phyloP scores from a whole-genome alignment of 116 monocot species.

The Iris pallida region DNA sequence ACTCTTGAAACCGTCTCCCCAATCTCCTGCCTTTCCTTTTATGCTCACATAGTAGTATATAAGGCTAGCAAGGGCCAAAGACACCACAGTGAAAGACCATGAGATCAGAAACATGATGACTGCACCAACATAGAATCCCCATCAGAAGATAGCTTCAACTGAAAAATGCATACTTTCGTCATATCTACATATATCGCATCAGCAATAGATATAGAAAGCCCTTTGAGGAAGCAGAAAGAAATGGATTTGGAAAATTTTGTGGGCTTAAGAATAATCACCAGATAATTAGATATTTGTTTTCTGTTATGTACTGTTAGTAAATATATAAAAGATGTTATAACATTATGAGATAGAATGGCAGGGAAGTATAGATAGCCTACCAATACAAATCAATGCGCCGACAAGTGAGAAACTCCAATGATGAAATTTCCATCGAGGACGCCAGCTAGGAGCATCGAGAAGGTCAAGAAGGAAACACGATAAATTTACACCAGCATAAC shows the following conservation, averaged over 20 bases:
- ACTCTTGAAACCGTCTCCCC: slow-evolving; percentile 99
- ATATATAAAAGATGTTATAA: too few relatives aligned
- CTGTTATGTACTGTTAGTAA: too few relatives aligned
- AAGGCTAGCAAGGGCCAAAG: slow-evolving; percentile 89
- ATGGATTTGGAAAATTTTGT: too few relatives aligned
- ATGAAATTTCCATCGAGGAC: slow-evolving; percentile 95
- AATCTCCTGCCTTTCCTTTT: slow-evolving; percentile 96
- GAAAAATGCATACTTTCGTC: too few relatives aligned
- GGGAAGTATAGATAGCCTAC: slow-evolving; percentile 26
- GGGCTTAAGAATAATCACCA: too few relatives aligned
- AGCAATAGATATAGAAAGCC: too few relatives aligned
- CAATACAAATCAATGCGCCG: slow-evolving; percentile 77
- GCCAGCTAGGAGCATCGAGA: slow-evolving; percentile 98
- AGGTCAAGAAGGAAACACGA: slow-evolving; percentile 93
- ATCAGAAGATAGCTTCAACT: slow-evolving; percentile 1
- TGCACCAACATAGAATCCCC: slow-evolving; percentile 21
- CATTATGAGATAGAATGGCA: neutral
- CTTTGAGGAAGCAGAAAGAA: too few relatives aligned
- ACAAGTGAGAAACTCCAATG: slow-evolving; percentile 96
- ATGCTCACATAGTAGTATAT: slow-evolving; percentile 98
- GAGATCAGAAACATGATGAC: slow-evolving; percentile 98
- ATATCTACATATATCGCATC: too few relatives aligned
- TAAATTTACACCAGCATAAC: slow-evolving; percentile 89
- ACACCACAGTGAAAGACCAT: slow-evolving; percentile 93
- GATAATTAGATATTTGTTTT: too few relatives aligned